Conservation (phyloP, 352 stramenopile genomes). For the Globisporangium yorkense region DNA sequence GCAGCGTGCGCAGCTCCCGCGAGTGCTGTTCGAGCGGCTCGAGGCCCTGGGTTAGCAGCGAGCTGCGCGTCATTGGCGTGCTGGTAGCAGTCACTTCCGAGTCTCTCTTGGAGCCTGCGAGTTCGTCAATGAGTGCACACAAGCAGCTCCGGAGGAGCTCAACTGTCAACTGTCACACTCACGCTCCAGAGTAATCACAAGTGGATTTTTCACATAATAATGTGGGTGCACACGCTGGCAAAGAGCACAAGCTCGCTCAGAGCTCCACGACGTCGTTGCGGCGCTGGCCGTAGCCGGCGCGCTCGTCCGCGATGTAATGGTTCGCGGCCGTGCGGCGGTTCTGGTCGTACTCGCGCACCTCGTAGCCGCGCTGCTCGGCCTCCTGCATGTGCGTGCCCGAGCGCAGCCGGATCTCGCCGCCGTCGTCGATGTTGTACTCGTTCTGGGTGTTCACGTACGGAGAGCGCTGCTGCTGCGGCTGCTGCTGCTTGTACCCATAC, state of each 20-base stretch:
- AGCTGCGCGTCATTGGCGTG: constrained; percentile 11
- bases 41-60: constrained; percentile 45
- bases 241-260: constrained; percentile 11
- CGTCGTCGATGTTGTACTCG: constrained; percentile 17
- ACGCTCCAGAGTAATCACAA: not conserved
- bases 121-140: not conserved
- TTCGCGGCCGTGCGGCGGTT: constrained; percentile 33
- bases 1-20: constrained; percentile 19
- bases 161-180: not conserved
- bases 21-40: constrained; percentile 28
- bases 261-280: constrained; percentile 62
- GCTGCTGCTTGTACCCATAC: constrained; percentile 13
- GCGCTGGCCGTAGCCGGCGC: constrained; percentile 31
- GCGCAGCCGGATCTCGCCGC: constrained; percentile 48
- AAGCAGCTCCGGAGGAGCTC: not conserved
- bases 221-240: no score
- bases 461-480: constrained; percentile 15
- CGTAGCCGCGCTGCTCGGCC: constrained; percentile 15
- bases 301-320: constrained; percentile 46
- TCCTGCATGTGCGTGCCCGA: constrained; percentile 43
- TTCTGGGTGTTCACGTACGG: constrained; percentile 34
- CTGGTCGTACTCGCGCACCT: constrained; percentile 33
- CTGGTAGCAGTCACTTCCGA: not conserved
- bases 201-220: not conserved
- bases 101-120: no score